Conservation (phyloP, 441 rosid genomes). For the Rhodomyrtus psidioides region DNA sequence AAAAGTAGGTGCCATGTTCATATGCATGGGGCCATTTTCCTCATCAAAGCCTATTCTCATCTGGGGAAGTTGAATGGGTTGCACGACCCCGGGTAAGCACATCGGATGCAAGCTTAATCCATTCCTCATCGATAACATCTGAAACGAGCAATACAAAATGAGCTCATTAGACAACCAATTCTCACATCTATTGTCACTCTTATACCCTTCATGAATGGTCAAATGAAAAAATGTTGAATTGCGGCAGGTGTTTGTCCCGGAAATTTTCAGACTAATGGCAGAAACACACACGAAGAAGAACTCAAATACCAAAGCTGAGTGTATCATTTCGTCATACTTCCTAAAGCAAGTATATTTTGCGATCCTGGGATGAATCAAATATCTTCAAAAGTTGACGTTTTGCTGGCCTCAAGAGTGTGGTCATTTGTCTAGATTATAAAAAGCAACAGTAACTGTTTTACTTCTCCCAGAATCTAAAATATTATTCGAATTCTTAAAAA, state of each 20-base stretch:
- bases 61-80: conserved; percentile 42
- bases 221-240: background rate
- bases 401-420: background rate
- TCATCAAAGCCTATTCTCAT: conserved; percentile 17
- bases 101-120: conserved; percentile 59
- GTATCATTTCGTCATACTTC: background rate
- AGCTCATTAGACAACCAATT: background rate
- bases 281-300: background rate
- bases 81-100: conserved; percentile 49
- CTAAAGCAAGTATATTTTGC: background rate
- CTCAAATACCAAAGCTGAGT: background rate
- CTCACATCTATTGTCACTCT: background rate
- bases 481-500: background rate
- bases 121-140: conserved; percentile 78
- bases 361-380: background rate
- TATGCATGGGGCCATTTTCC: conserved; percentile 22
- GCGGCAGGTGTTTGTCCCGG: background rate
- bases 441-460: background rate
- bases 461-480: background rate
- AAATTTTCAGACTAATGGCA: background rate
- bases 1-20: conserved; percentile 16
- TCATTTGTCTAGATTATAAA: background rate
- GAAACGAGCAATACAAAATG: background rate
- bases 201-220: background rate
- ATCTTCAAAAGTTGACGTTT: background rate